Evolutionary conservation across 805 yeast genomes (phyloP).

Genomic region (Metschnikowia rubicola): DNA sequence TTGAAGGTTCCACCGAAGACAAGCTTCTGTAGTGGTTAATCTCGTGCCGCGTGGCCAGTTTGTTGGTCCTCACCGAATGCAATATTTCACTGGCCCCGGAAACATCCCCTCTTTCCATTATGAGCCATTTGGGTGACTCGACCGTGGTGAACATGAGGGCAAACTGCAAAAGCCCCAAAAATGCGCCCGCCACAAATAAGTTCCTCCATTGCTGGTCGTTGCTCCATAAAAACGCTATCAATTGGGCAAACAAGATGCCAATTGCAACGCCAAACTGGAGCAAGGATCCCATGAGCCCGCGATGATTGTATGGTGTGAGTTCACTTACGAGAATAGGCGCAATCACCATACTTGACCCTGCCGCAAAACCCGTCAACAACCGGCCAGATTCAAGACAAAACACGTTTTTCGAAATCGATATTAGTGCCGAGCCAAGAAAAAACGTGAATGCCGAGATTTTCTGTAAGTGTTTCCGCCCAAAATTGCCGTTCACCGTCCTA

Average conservation of each 20-base stretch:
- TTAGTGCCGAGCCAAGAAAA: slow-evolving; percentile 26
- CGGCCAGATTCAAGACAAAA: slow-evolving; percentile 29
- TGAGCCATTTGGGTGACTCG: slow-evolving; percentile 44
- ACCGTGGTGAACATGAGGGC: slow-evolving; percentile 30
- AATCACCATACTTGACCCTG: slow-evolving; percentile 38
- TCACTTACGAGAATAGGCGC: slow-evolving; percentile 41
- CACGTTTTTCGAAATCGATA: slow-evolving; percentile 24
- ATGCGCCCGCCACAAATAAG: slow-evolving; percentile 27
- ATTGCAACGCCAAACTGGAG: slow-evolving; percentile 37
- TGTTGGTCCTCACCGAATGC: slow-evolving; percentile 28
- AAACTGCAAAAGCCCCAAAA: slow-evolving; percentile 28
- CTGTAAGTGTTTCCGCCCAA: slow-evolving; percentile 25
- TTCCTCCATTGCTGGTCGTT: slow-evolving; percentile 38
- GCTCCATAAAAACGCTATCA: slow-evolving; percentile 30
- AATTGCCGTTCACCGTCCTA: slow-evolving; percentile 18
- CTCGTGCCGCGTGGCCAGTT: slow-evolving; percentile 29
- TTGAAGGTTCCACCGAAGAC: not conserved
- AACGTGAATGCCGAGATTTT: slow-evolving; percentile 20
- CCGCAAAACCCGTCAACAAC: slow-evolving; percentile 35
- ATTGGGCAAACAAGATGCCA: slow-evolving; percentile 36
- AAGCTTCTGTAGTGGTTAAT: slow-evolving; percentile 37
- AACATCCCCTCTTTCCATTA: slow-evolving; percentile 29
- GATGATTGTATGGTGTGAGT: slow-evolving; percentile 36
- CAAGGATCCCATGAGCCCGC: slow-evolving; percentile 41
- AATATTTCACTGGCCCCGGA: slow-evolving; percentile 28